These are phyloP conservation scores for Tolypocladium ovalisporum DNA, from an alignment of 2,329 filamentous ascomycete species.

Conservation along the genomic window DNA sequence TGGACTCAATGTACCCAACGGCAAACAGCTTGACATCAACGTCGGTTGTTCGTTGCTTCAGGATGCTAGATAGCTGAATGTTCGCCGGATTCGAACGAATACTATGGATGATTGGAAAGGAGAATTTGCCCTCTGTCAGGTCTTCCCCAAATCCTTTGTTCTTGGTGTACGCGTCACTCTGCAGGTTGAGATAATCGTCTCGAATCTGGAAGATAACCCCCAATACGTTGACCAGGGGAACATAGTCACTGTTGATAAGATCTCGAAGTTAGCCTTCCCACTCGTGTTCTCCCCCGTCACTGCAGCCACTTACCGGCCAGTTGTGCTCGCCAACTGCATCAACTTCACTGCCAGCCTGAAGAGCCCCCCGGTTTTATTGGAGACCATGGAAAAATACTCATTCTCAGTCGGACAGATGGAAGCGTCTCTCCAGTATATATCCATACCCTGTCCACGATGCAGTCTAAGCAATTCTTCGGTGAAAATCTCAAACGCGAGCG, in stretches of 20 bases:
- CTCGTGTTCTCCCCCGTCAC: neutral
- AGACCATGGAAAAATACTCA: constrained; percentile 77
- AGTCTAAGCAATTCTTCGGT: constrained; percentile 69
- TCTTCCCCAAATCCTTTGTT: constrained; percentile 6
- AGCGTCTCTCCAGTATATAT: constrained; percentile 73
- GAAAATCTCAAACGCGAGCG: constrained; percentile 52
- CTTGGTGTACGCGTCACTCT: constrained; percentile 1
- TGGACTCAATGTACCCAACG: constrained; percentile 1
- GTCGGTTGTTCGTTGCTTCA: constrained; percentile 3
- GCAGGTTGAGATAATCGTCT: constrained; percentile 6
- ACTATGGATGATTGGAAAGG: constrained; percentile 5
- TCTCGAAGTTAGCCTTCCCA: neutral
- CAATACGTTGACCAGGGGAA: constrained; percentile 1
- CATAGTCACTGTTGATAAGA: constrained; percentile 15
- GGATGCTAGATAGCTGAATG: constrained; percentile 1
- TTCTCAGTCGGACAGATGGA: constrained; percentile 69
- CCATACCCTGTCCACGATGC: constrained; percentile 75
- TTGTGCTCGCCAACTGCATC: constrained; percentile 45
- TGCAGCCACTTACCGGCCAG: neutral
- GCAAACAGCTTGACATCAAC: constrained; percentile 2
- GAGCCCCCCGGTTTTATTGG: constrained; percentile 72
- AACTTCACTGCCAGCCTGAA: constrained; percentile 70
- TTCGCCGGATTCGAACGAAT: constrained; percentile 2
- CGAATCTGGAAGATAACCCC: constrained; percentile 5
- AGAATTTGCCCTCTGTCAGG: constrained; percentile 6